Conservation (phyloP, 352 stramenopile species). For the Plasmopara viticola region DNA sequence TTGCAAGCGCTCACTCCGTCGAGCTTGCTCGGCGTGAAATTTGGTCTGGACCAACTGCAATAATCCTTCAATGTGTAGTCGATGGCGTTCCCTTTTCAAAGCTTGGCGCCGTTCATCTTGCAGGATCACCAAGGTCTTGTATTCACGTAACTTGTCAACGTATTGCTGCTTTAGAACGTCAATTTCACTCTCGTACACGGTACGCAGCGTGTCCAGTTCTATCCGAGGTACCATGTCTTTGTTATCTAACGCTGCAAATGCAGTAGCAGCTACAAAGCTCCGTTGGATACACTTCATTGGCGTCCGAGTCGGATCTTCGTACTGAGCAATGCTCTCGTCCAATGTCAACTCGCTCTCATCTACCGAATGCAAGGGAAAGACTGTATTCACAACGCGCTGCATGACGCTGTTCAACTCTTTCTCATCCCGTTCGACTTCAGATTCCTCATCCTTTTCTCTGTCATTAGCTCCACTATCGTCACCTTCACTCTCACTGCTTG, state of each 20-base stretch:
- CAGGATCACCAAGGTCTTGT: conserved; percentile 67
- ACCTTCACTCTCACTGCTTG: conserved; percentile 35
- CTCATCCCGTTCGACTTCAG: conserved; percentile 41
- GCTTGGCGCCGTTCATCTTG: conserved; percentile 57
- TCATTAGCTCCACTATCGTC: conserved; percentile 17
- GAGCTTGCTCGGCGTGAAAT: conserved; percentile 49
- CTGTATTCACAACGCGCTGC: conserved; percentile 40
- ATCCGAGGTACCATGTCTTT: conserved; percentile 14
- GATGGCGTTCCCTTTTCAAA: conserved; percentile 51
- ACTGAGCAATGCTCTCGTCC: conserved; percentile 41
- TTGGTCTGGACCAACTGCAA: conserved; percentile 55
- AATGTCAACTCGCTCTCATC: conserved; percentile 36
- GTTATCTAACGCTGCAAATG: not conserved
- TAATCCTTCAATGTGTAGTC: conserved; percentile 55
- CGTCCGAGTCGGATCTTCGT: conserved; percentile 33
- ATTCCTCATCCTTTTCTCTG: conserved; percentile 20
- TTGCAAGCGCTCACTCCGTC: conserved; percentile 41
- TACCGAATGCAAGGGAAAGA: conserved; percentile 32
- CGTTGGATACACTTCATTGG: conserved; percentile 19
- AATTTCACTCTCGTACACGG: conserved; percentile 34
- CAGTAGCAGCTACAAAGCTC: not conserved
- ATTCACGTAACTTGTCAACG: conserved; percentile 46
- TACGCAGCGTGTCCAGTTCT: conserved; percentile 39
- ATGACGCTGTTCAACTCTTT: conserved; percentile 39
- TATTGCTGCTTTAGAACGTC: conserved; percentile 53